A percentile compares a stretch with the other conserved stretches of the same genome.
These are phyloP conservation scores for Flaveria robusta DNA, from an alignment of 129 eudicot species.

Conservation along the genomic window DNA sequence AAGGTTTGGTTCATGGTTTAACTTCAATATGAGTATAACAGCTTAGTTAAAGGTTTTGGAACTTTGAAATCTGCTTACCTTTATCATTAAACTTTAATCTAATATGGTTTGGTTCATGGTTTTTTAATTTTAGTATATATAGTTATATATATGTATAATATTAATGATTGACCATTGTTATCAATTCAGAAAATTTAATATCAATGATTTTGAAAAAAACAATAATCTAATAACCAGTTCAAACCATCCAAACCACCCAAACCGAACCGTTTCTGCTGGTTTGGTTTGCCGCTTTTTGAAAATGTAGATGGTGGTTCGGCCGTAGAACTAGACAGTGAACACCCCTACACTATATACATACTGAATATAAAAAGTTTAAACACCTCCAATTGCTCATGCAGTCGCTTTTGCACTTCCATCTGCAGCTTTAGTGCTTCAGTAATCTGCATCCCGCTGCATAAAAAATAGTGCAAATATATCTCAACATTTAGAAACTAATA, in stretches of 20 bases:
- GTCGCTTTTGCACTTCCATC: conserved; percentile 91
- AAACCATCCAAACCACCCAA: not conserved
- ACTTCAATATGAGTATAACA: too few relatives aligned
- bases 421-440: conserved; percentile 87
- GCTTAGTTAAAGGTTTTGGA: too few relatives aligned
- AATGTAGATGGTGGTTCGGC: not conserved
- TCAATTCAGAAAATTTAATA: too few relatives aligned
- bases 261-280: not conserved
- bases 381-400: conserved; percentile 89
- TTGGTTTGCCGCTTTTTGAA: not conserved
- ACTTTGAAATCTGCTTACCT: too few relatives aligned
- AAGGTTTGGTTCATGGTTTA: too few relatives aligned
- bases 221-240: too few relatives aligned
- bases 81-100: too few relatives aligned
- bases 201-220: too few relatives aligned
- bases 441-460: conserved; percentile 71
- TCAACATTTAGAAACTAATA: not conserved
- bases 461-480: conserved; percentile 7
- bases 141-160: too few relatives aligned
- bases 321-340: not conserved
- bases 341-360: not conserved
- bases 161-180: too few relatives aligned
- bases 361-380: conserved; percentile 11
- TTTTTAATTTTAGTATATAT: too few relatives aligned
- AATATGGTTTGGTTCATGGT: too few relatives aligned